These are phyloP conservation scores for Anthostomella pinea DNA, from an alignment of 2,329 filamentous ascomycete genomes.

Conservation along the genomic window DNA sequence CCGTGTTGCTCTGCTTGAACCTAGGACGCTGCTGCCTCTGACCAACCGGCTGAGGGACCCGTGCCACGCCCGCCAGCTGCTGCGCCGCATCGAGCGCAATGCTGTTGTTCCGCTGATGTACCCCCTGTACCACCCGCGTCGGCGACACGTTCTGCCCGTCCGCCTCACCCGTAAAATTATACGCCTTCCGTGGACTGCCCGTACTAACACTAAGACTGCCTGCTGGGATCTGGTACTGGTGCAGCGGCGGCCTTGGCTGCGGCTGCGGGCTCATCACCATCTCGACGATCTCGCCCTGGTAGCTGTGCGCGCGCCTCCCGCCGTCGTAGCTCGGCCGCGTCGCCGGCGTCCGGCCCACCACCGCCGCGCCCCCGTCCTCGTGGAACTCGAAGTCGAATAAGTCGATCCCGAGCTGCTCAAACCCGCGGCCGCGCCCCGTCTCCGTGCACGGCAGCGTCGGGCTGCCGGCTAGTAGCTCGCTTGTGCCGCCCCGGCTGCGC, in stretches of 20 bases:
- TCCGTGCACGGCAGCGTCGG: constrained; percentile 30
- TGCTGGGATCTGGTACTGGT: no score
- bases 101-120: no score
- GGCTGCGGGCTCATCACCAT: no score
- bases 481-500: constrained; percentile 13
- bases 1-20: constrained; percentile 35
- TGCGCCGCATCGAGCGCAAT: constrained; percentile 24
- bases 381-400: no score
- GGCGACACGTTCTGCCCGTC: no score
- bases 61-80: constrained; percentile 26
- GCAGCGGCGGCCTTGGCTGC: no score
- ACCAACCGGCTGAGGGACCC: constrained; percentile 16
- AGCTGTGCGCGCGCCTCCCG: no score
- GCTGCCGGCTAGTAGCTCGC: constrained; percentile 19
- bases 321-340: constrained; percentile 1
- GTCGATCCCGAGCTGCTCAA: no score
- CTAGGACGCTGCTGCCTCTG: not conserved
- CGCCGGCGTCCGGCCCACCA: not conserved
- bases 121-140: no score
- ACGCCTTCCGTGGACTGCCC: not conserved
- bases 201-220: no score
- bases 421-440: no score
- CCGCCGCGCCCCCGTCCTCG: constrained; percentile 1
- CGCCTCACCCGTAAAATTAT: constrained; percentile 1
- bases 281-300: no score